Evolutionary conservation across 441 rosid species (phyloP).

Genomic region (Cnidoscolus chayamansa): DNA sequence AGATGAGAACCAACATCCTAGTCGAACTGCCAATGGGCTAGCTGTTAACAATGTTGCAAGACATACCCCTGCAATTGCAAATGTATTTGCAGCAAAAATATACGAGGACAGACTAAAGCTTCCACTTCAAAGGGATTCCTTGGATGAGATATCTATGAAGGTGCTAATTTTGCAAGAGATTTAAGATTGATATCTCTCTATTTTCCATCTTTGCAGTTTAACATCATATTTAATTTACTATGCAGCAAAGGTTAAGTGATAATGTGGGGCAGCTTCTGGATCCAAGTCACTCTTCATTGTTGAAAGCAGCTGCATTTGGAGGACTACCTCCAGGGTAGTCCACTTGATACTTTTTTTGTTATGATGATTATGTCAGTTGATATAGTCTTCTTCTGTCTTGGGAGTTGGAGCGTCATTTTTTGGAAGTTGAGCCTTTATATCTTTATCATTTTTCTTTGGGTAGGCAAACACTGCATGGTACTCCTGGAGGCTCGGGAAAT

Average conservation of each 20-base stretch:
- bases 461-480: conserved; percentile 74
- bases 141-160: conserved; percentile 76
- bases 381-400: neutral
- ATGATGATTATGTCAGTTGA: neutral
- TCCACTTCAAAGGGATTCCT: conserved; percentile 70
- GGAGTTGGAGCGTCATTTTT: neutral
- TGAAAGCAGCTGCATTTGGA: conserved; percentile 63
- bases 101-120: conserved; percentile 73
- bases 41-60: conserved; percentile 58
- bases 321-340: conserved; percentile 81
- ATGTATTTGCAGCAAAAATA: conserved; percentile 65
- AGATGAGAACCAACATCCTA: conserved; percentile 63
- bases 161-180: conserved; percentile 33
- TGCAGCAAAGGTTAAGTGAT: conserved; percentile 59
- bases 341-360: conserved; percentile 3
- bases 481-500: conserved; percentile 53
- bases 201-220: neutral
- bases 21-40: conserved; percentile 56
- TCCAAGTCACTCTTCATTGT: conserved; percentile 63
- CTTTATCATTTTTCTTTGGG: conserved; percentile 9
- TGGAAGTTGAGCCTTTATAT: conserved; percentile 2
- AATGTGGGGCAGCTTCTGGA: conserved; percentile 71
- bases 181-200: neutral
- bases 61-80: conserved; percentile 66
- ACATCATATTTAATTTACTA: neutral